Evolutionary conservation across 73 alveolate species (phyloP).

Genomic region (Paramecium sexaurelia): DNA sequence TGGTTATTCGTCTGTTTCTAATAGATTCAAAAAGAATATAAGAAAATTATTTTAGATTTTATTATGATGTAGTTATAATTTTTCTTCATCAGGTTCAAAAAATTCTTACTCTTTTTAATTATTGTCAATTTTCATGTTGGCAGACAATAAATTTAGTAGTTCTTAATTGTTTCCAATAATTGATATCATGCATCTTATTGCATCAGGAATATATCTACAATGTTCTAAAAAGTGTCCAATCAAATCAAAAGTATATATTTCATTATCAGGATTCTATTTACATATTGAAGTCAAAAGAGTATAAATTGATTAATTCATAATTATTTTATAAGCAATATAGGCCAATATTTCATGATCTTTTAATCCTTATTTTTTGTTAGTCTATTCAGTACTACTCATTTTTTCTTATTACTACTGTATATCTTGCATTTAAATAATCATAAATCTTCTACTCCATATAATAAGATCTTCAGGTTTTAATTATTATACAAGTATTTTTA

Average conservation of each 20-base stretch:
- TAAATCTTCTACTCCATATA: conserved; percentile 23
- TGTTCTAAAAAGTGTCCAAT: conserved; percentile 49
- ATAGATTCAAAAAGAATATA: conserved; percentile 16
- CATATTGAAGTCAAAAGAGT: conserved; percentile 61
- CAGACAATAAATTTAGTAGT: conserved; percentile 20
- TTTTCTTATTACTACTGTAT: not conserved
- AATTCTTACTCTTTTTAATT: conserved; percentile 28
- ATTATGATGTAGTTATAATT: conserved; percentile 18
- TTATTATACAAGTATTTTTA: not conserved
- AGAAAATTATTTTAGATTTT: conserved; percentile 30
- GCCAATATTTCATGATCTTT: conserved; percentile 36
- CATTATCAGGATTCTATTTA: conserved; percentile 53
- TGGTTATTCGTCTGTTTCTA: conserved; percentile 18
- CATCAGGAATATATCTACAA: conserved; percentile 68
- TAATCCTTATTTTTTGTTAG: not conserved
- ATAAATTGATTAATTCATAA: not conserved
- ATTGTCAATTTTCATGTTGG: conserved; percentile 48
- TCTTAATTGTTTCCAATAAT: conserved; percentile 40
- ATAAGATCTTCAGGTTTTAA: conserved; percentile 40
- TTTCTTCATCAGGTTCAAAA: conserved; percentile 50
- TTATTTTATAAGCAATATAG: conserved; percentile 53
- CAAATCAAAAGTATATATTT: conserved; percentile 50
- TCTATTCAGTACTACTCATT: conserved; percentile 10
- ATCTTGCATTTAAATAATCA: conserved; percentile 25
- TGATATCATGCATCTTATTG: conserved; percentile 44